These are phyloP conservation scores for Fagus sylvatica DNA, from an alignment of 306 rosid species.

Conservation along the genomic window DNA sequence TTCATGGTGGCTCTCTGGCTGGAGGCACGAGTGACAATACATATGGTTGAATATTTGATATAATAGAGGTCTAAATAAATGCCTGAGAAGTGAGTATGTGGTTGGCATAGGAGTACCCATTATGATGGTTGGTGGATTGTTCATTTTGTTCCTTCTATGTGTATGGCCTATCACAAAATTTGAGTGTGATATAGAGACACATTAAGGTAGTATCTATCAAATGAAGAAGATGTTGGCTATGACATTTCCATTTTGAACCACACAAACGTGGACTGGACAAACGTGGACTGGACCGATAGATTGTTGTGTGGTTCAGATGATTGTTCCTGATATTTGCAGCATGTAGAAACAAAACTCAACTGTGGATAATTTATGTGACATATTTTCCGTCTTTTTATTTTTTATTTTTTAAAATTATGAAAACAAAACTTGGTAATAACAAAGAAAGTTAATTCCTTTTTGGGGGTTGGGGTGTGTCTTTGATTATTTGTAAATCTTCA, in stretches of 20 bases:
- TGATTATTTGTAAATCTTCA: no score
- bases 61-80: conserved; percentile 45
- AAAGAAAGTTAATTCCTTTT: no score
- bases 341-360: no score
- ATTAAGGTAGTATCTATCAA: conserved; percentile 10
- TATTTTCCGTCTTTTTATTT: no score
- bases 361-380: neutral
- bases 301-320: conserved; percentile 28
- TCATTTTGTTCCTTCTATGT: conserved; percentile 25
- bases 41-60: conserved; percentile 25
- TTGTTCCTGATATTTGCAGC: neutral
- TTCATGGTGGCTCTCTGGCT: conserved; percentile 45
- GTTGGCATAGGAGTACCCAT: conserved; percentile 32
- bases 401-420: no score
- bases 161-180: conserved; percentile 28
- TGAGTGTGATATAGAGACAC: conserved; percentile 5
- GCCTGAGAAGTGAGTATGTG: conserved; percentile 71
- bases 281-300: neutral
- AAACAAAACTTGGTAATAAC: no score
- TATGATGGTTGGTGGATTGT: conserved; percentile 48
- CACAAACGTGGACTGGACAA: conserved; percentile 11
- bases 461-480: no score
- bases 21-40: conserved; percentile 22
- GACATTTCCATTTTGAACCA: conserved; percentile 11
- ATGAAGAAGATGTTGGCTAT: conserved; percentile 22